Percentiles rank a stretch among this genome's conserved stretches.
These are phyloP conservation scores for Erucastrum elatum DNA, from an alignment of 345 rosid genomes.

Conservation along the genomic window DNA sequence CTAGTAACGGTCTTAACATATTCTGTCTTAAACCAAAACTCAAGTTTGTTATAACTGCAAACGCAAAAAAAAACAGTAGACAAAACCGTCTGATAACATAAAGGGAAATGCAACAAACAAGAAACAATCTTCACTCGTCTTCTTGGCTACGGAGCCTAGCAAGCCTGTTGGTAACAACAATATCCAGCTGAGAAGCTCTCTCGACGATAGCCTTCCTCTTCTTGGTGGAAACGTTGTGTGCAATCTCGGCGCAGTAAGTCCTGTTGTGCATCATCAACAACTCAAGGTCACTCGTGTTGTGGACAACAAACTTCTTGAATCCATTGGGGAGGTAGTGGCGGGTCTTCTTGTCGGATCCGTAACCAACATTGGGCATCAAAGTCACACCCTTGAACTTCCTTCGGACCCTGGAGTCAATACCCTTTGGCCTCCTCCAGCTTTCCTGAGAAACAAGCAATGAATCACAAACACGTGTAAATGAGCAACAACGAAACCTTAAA, in stretches of 20 bases:
- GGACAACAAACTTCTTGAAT: conserved; percentile 81
- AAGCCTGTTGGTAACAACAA: conserved; percentile 65
- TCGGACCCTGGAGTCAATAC: conserved; percentile 78
- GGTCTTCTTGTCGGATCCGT: conserved; percentile 79
- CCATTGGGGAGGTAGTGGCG: conserved; percentile 84
- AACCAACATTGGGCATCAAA: conserved; percentile 81
- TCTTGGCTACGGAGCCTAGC: conserved; percentile 86
- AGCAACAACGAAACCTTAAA: background rate
- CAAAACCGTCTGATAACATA: conserved; percentile 26
- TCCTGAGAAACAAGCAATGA: conserved; percentile 28
- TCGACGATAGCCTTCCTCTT: conserved; percentile 77
- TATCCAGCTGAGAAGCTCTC: conserved; percentile 83
- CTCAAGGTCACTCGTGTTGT: conserved; percentile 70
- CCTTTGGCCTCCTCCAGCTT: conserved; percentile 90
- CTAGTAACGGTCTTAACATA: background rate
- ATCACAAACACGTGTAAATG: background rate
- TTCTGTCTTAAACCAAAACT: conserved; percentile 14
- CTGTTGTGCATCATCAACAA: conserved; percentile 95
- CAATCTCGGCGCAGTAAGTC: conserved; percentile 87
- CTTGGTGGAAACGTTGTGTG: conserved; percentile 78
- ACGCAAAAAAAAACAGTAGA: background rate
- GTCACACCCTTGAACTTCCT: conserved; percentile 86
- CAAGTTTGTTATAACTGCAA: conserved; percentile 10
- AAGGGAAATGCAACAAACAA: conserved; percentile 19
- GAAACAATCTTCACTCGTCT: conserved; percentile 54